Percentiles rank a stretch among this genome's conserved stretches.
These are phyloP conservation scores for Lactarius pseudohatsudake DNA, from an alignment of 768 basidiomycete species.

Conservation along the genomic window DNA sequence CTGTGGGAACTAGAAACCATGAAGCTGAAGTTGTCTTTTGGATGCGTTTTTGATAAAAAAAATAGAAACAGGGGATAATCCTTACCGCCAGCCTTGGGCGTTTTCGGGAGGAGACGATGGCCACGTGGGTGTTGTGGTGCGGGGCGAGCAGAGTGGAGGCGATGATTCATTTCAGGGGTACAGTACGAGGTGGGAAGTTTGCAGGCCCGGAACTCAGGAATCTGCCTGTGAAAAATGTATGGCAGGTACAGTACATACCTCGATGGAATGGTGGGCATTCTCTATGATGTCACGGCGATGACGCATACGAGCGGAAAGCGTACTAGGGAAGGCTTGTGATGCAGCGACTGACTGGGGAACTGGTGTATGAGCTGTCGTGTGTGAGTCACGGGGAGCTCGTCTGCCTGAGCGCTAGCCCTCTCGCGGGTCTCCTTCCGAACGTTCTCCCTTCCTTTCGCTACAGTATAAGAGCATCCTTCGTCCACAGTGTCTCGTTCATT, in stretches of 20 bases:
- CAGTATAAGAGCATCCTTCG: no score
- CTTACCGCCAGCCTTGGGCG: no score
- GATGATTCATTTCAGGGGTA: conserved; percentile 22
- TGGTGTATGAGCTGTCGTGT: no score
- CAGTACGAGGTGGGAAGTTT: conserved; percentile 29
- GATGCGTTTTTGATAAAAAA: no score
- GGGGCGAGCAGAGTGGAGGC: no score
- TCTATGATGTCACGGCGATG: conserved; percentile 48
- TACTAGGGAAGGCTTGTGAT: conserved; percentile 37
- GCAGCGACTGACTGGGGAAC: no score
- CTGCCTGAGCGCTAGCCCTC: no score
- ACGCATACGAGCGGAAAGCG: conserved; percentile 41
- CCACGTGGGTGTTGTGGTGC: conserved; percentile 31
- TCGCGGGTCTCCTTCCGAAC: no score
- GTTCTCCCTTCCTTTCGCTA: no score
- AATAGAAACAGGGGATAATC: no score
- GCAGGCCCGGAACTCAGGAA: conserved; percentile 25
- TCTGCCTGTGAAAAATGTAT: conserved; percentile 2
- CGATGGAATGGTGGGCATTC: conserved; percentile 35
- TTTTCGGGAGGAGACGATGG: conserved; percentile 23
- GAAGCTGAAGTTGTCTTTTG: no score
- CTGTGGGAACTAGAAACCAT: conserved; percentile 43
- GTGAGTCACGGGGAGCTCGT: no score
- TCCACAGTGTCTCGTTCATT: background rate
- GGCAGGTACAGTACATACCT: conserved; percentile 33